Base-by-base conservation (phyloP, 169 alveolate genomes). In the Theileria annulata region DNA sequence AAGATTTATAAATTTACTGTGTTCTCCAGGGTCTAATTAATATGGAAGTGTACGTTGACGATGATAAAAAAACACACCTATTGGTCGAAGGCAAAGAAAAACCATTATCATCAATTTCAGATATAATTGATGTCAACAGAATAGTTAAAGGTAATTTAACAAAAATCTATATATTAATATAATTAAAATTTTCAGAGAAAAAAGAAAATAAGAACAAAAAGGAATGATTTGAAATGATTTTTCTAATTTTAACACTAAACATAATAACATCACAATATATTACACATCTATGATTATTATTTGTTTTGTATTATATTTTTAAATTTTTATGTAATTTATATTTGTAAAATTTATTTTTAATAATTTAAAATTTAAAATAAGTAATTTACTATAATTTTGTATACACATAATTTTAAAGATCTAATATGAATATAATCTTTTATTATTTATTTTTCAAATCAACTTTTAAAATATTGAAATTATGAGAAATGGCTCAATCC, bases 31-130 rank as follows among this genome's bases (percentile, higher is more conserved):
- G 85, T 0, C 67, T 80, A 48, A 51, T 80, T 13, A 80, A 80
- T 79, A 75, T 80, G 82, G 84, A 80, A 56, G 88, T 80, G 0
- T 71, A 54, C 21, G 84, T 80, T 31, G 88, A 80, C 58, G 79
- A 80, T 59, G 66, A 80, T 12, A 62, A 80, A 63, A 80, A 80
- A 64, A 49, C 74, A 33, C 88, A 80, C 73, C 62, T 80, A 74
- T n/a, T 60, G 25, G 88, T 80, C 35, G 74, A 80, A 59, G 88
- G 88, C 4, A 80, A 80, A 66, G 88, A 80, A 54, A 72, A 60
- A 47, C 88, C 84, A 9, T 74, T 79, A 10, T 54, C 87, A 9
- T 79, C 77, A 6, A 54, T 70, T 19, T 33, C 81, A 3, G 63
- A 63, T 37, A 27, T 79, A 17, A 64, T 79, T 13, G 70, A 79